Percentiles rank a stretch among this genome's conserved stretches.
These are phyloP conservation scores for Zanthoxylum bungeanum DNA, from an alignment of 345 rosid genomes.

Conservation along the genomic window DNA sequence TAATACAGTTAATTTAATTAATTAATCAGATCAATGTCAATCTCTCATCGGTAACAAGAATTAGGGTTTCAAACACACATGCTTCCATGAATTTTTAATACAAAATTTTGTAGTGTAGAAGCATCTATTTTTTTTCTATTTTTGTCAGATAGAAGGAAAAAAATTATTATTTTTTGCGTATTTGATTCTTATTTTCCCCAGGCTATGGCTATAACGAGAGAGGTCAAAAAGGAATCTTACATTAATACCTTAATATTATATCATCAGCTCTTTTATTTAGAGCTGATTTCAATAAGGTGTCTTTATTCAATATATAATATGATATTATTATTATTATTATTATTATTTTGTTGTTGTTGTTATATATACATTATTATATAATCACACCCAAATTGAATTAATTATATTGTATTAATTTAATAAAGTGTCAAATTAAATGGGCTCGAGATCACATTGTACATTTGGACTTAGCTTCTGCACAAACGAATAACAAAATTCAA, in stretches of 20 bases:
- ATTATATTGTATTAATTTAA: too few relatives aligned
- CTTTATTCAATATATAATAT: neutral
- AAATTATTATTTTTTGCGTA: neutral
- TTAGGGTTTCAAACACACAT: slow-evolving; percentile 21
- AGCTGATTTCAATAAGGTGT: neutral
- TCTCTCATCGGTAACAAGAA: slow-evolving; percentile 31
- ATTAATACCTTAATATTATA: slow-evolving; percentile 23
- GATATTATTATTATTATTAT: neutral
- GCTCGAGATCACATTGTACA: too few relatives aligned
- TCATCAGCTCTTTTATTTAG: neutral
- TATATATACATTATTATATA: too few relatives aligned
- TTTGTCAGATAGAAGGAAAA: slow-evolving; percentile 14
- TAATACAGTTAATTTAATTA: slow-evolving; percentile 19
- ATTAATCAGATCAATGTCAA: slow-evolving; percentile 35
- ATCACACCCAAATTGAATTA: too few relatives aligned
- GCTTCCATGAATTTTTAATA: slow-evolving; percentile 15
- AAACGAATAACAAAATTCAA: neutral
- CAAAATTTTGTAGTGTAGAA: slow-evolving; percentile 7
- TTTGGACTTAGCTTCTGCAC: neutral
- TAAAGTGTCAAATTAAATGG: too few relatives aligned
- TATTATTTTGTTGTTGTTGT: too few relatives aligned
- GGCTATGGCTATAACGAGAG: slow-evolving; percentile 7
- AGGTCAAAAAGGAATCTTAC: slow-evolving; percentile 31
- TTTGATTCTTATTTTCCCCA: slow-evolving; percentile 20
- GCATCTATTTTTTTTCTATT: slow-evolving; percentile 20